Evolutionary conservation across 2,329 filamentous ascomycete genomes (phyloP), one percentile per base, ranked within the genome.

Genomic region (Fusarium sp.): DNA sequence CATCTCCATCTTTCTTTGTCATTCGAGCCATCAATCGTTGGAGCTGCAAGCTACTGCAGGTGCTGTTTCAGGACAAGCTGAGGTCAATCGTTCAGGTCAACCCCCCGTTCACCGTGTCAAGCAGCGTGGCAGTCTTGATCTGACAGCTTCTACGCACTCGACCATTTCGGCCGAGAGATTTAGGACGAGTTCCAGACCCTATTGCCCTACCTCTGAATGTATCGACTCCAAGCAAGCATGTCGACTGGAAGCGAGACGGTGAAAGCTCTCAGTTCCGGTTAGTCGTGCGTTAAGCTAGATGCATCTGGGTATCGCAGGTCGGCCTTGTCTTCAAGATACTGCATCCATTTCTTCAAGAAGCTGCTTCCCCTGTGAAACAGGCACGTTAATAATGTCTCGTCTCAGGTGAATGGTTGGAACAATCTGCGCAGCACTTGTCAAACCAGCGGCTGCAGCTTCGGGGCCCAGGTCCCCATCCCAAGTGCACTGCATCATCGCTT

Each of bases 331-430:
- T 98, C 96, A 36, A 98, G 86, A 81, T 93, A 96, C 15, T 88
- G 89, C 94, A 98, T 98, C 96, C 96, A 98, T 70, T 88, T 88
- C 82, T 94, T 95, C 70, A 98, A 87, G 80, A 98, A 98, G 66
- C 87, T 87, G 82, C 93, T 95, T 30, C 95, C 95, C 83, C 94
- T 97, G 77, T 75, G 64, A 57, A 47, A 72, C 66, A 63, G 50
- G 61, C 44, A 45, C 36, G 56, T 77, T 68, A 76, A 70, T 63
- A 56, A 61, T 56, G 69, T 50, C 64, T 51, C 60, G 68, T 78
- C 72, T 78, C 74, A 73, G 70, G 68, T 75, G 60, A 42, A 67
- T 61, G 57, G 66, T 67, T 75, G 64, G 66, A 70, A 75, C 72
- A 69, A 59, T 71, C 54, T 58, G 55, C 59, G 68, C 71, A 72